Conservation (phyloP, 2,329 filamentous ascomycete species). For the Sporothrix brunneoviolacea region DNA sequence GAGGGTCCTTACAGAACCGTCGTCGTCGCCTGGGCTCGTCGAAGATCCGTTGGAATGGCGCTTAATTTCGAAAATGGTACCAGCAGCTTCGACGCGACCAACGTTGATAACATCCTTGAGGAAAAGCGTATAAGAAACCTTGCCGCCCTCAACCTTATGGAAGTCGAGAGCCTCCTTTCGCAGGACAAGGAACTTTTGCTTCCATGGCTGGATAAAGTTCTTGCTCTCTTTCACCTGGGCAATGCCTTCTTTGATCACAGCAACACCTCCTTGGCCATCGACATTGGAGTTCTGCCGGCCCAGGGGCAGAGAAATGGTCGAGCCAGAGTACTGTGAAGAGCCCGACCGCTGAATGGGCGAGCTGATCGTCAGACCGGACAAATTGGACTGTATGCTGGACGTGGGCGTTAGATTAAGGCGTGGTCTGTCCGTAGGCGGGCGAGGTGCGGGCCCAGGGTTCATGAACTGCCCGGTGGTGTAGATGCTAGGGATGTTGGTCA, state of each 20-base stretch:
- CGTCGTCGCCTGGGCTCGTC: conserved; percentile 68
- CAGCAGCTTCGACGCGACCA: conserved; percentile 81
- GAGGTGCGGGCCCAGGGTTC: conserved; percentile 92
- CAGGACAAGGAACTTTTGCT: conserved; percentile 84
- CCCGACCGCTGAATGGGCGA: conserved; percentile 62
- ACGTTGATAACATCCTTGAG: conserved; percentile 87
- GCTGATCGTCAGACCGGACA: conserved; percentile 66
- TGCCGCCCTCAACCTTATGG: conserved; percentile 82
- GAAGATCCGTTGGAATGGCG: conserved; percentile 62
- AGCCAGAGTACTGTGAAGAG: conserved; percentile 58
- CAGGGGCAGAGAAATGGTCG: conserved; percentile 66
- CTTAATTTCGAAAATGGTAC: conserved; percentile 91
- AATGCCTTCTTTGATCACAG: conserved; percentile 74
- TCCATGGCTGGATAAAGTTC: conserved; percentile 79
- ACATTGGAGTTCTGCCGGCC: conserved; percentile 53
- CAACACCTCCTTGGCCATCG: conserved; percentile 60
- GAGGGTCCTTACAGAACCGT: conserved; percentile 73
- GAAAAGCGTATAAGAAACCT: conserved; percentile 77
- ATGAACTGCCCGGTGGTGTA: conserved; percentile 70
- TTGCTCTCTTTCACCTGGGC: conserved; percentile 86
- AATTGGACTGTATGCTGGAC: conserved; percentile 67
- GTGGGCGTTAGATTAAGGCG: conserved; percentile 74
- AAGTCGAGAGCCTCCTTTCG: conserved; percentile 93
- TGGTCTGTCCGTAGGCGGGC: conserved; percentile 77
- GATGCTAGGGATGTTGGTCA: conserved; percentile 32